Evolutionary conservation across 2,329 filamentous ascomycete species (phyloP).

Genomic region (Zasmidium cellare): DNA sequence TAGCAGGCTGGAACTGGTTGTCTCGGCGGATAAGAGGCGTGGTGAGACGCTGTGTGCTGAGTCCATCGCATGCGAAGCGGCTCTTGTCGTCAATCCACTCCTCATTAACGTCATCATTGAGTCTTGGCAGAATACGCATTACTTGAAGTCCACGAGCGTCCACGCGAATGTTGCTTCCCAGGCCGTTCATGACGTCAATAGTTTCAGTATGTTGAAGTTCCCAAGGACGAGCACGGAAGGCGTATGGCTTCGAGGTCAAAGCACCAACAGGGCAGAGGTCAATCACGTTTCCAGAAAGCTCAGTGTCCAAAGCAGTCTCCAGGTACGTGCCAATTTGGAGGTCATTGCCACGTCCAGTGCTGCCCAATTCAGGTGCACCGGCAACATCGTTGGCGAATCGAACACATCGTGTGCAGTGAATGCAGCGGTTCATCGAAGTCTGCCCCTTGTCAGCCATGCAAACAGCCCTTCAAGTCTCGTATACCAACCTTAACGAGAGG

Average conservation of each 20-base stretch:
- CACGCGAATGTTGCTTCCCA: conserved; percentile 92
- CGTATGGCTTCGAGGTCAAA: conserved; percentile 94
- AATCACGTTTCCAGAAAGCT: conserved; percentile 95
- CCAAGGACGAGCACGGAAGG: conserved; percentile 95
- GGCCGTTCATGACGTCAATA: conserved; percentile 86
- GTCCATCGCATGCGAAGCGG: conserved; percentile 90
- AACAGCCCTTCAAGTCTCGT: not conserved
- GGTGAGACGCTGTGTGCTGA: conserved; percentile 94
- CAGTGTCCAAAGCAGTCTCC: conserved; percentile 88
- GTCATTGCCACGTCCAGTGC: conserved; percentile 91
- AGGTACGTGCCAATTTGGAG: conserved; percentile 98
- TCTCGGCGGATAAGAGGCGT: conserved; percentile 86
- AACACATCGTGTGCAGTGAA: conserved; percentile 97
- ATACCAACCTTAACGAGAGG: conserved; percentile 75
- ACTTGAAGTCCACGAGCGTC: conserved; percentile 93
- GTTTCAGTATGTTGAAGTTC: conserved; percentile 95
- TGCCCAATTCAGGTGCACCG: conserved; percentile 92
- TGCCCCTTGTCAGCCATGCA: conserved; percentile 28
- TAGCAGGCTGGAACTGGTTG: conserved; percentile 86
- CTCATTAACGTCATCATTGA: conserved; percentile 98
- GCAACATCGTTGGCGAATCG: conserved; percentile 98
- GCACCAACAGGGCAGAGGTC: conserved; percentile 97
- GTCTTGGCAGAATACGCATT: conserved; percentile 86
- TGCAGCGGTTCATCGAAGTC: conserved; percentile 99
- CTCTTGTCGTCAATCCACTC: conserved; percentile 99